These are phyloP conservation scores for Colletotrichum sidae DNA, from an alignment of 2,329 filamentous ascomycete species.

Conservation along the genomic window DNA sequence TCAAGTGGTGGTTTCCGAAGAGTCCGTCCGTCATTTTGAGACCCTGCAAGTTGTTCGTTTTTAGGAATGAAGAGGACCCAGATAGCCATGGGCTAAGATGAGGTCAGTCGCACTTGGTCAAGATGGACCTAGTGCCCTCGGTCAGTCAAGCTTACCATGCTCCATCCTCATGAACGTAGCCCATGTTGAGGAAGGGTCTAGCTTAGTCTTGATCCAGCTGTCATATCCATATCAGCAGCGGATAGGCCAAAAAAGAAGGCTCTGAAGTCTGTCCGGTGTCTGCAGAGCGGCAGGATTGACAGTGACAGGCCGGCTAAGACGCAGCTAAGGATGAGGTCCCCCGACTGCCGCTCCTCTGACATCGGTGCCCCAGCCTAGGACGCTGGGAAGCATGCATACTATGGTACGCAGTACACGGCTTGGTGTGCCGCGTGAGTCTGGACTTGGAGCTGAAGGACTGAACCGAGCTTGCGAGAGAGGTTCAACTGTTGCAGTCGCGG, in stretches of 20 bases:
- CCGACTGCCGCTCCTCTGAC: too few species aligned
- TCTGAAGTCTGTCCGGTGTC: not conserved
- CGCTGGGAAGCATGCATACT: not conserved
- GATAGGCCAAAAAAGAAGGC: too few species aligned
- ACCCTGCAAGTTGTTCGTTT: constrained; percentile 5
- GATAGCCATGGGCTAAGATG: constrained; percentile 9
- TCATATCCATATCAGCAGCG: too few species aligned
- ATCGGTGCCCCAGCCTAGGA: not conserved
- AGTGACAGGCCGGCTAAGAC: constrained; percentile 23
- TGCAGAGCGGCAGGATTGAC: constrained; percentile 23
- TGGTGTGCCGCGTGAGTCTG: not conserved
- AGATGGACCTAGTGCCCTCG: too few species aligned
- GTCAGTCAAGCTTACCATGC: too few species aligned
- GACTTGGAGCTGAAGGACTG: constrained; percentile 5
- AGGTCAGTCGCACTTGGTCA: constrained; percentile 1
- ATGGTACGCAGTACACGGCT: too few species aligned
- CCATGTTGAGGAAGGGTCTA: too few species aligned
- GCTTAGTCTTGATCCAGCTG: too few species aligned
- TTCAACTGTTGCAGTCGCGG: too few species aligned
- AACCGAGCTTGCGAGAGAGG: too few species aligned
- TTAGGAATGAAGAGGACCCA: not conserved
- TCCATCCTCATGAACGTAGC: too few species aligned
- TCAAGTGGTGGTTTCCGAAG: not conserved
- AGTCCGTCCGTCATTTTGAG: constrained; percentile 19
- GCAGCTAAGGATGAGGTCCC: constrained; percentile 18